phyloP scores from a whole-genome alignment of 768 basidiomycete genomes.

The Phanerochaete sordida region DNA sequence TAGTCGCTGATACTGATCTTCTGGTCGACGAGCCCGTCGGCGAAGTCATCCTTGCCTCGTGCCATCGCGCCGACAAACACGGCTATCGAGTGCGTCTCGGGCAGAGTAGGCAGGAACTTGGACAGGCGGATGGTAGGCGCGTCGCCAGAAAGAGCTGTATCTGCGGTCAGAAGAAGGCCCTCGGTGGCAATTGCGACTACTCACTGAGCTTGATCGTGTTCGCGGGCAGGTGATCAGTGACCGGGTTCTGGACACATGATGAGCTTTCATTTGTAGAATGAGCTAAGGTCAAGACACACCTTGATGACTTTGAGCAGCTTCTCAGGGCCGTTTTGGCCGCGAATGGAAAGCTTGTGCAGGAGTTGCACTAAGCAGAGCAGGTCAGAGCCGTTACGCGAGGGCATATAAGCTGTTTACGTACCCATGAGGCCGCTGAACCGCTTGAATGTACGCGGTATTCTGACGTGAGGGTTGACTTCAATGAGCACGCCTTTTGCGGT shows the following conservation, averaged over 20 bases:
- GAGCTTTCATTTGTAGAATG: neutral
- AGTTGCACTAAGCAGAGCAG: constrained; percentile 71
- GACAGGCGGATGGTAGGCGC: constrained; percentile 79
- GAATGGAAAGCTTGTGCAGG: constrained; percentile 91
- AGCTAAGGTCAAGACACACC: constrained; percentile 38
- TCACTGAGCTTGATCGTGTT: constrained; percentile 95
- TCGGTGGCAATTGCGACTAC: constrained; percentile 28
- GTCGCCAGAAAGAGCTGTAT: constrained; percentile 85
- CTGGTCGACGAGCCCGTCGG: constrained; percentile 90
- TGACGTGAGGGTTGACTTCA: constrained; percentile 96
- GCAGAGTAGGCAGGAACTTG: constrained; percentile 79
- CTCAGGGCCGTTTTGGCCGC: constrained; percentile 95
- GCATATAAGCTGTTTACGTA: constrained; percentile 29
- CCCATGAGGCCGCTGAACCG: constrained; percentile 99
- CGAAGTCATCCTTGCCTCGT: constrained; percentile 93
- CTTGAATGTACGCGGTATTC: constrained; percentile 98
- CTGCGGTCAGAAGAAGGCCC: neutral
- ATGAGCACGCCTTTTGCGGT: constrained; percentile 95
- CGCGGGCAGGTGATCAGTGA: constrained; percentile 89
- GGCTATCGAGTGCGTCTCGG: constrained; percentile 84
- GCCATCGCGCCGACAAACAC: constrained; percentile 99
- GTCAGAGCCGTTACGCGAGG: neutral
- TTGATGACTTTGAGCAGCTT: constrained; percentile 97
- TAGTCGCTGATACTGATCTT: constrained; percentile 97
- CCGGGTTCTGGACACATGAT: constrained; percentile 65